These are phyloP conservation scores for Plasmodium fragile DNA, from an alignment of 169 alveolate species.

Conservation along the genomic window DNA sequence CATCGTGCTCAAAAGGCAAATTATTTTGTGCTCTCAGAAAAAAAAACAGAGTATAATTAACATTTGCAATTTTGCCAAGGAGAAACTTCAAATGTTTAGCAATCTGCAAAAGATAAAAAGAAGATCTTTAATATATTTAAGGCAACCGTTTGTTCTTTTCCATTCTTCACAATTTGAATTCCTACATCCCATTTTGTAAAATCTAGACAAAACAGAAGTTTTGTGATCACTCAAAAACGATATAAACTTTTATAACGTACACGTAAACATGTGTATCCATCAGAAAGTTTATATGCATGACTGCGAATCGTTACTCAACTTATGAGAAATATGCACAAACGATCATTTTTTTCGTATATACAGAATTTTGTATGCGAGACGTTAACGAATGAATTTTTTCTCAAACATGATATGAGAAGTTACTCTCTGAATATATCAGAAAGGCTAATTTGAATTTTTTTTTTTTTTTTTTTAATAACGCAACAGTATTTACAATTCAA, in stretches of 20 bases:
- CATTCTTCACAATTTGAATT: background rate
- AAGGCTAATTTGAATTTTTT: background rate
- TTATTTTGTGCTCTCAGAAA: background rate
- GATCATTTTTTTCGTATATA: background rate
- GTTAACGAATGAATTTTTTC: background rate
- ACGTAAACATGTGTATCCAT: background rate
- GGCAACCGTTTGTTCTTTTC: background rate
- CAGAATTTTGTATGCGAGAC: background rate
- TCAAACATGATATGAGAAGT: background rate
- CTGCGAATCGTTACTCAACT: background rate
- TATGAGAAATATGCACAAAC: background rate
- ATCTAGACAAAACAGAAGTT: background rate
- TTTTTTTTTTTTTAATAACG: background rate
- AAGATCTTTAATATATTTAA: background rate
- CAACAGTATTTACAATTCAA: background rate
- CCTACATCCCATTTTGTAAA: background rate
- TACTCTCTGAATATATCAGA: background rate
- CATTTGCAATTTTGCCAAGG: background rate
- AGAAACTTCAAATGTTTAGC: background rate
- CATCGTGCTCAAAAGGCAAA: background rate
- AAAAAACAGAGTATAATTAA: background rate
- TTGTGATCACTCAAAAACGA: background rate
- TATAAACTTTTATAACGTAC: background rate
- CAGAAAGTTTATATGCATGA: background rate
- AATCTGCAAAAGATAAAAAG: background rate